These are phyloP conservation scores for Phytophthora sansomeana DNA, from an alignment of 352 stramenopile genomes.

Conservation along the genomic window DNA sequence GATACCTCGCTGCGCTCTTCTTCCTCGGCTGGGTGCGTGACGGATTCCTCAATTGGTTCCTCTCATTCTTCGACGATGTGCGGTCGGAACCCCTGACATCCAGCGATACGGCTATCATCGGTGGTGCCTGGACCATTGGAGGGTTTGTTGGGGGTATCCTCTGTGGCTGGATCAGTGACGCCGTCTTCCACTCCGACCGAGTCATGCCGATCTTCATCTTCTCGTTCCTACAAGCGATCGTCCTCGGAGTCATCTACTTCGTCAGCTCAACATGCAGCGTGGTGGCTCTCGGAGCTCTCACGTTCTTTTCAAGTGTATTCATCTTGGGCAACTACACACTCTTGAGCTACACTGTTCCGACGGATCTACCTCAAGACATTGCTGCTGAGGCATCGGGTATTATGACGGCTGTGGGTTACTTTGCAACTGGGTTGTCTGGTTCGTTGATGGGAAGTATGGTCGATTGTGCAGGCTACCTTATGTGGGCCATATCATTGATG, in stretches of 20 bases:
- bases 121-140: slow-evolving; percentile 78
- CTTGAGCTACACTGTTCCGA: slow-evolving; percentile 77
- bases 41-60: slow-evolving; percentile 82
- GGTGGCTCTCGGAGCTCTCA: slow-evolving; percentile 53
- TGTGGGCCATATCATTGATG: slow-evolving; percentile 71
- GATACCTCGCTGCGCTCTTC: slow-evolving; percentile 75
- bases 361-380: slow-evolving; percentile 77
- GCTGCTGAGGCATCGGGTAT: slow-evolving; percentile 65
- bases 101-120: slow-evolving; percentile 67
- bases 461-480: slow-evolving; percentile 52
- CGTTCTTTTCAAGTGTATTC: slow-evolving; percentile 77
- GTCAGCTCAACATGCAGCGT: slow-evolving; percentile 65
- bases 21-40: slow-evolving; percentile 75
- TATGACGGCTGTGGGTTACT: slow-evolving; percentile 74
- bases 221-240: slow-evolving; percentile 59
- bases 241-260: slow-evolving; percentile 67
- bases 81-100: slow-evolving; percentile 50
- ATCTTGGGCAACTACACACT: slow-evolving; percentile 81
- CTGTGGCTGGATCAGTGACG: slow-evolving; percentile 77
- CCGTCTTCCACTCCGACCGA: slow-evolving; percentile 71
- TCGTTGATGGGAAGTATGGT: slow-evolving; percentile 75
- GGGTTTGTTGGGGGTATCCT: slow-evolving; percentile 76
- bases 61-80: slow-evolving; percentile 80
- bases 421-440: slow-evolving; percentile 70
- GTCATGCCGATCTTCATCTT: slow-evolving; percentile 81